Conservation (phyloP, 495 filamentous ascomycete species). For the Clohesyomyces aquaticus region DNA sequence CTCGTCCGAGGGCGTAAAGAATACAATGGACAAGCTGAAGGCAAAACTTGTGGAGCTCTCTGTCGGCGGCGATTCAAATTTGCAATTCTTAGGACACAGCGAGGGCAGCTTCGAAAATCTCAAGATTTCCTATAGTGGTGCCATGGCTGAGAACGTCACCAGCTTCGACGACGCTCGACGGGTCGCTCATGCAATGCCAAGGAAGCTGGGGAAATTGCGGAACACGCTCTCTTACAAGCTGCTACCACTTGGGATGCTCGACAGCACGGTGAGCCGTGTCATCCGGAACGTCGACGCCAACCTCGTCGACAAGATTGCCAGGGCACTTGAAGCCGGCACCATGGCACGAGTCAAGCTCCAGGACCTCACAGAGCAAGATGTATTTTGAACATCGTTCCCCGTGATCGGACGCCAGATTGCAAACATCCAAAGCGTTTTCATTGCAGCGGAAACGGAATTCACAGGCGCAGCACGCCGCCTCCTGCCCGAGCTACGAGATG, state of each 20-base stretch:
- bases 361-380: no score
- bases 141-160: background rate
- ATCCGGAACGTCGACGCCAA: background rate
- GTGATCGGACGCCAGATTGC: background rate
- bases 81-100: no score
- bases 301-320: background rate
- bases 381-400: constrained; percentile 1
- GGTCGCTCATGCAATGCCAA: background rate
- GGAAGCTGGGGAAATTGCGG: background rate
- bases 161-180: background rate
- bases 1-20: background rate
- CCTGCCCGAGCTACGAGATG: constrained; percentile 8
- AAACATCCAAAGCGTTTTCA: background rate
- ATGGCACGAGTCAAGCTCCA: no score
- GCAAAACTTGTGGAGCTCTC: background rate
- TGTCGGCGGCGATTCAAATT: no score
- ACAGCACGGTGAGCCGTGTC: background rate
- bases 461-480: background rate
- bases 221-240: constrained; percentile 7
- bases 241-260: background rate
- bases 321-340: background rate
- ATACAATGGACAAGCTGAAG: background rate
- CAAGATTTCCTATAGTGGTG: constrained; percentile 14
- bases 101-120: background rate
- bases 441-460: background rate